A percentile compares a stretch with the other conserved stretches of the same genome.
These are phyloP conservation scores for Thalassiosira profunda DNA, from an alignment of 108 stramenopile genomes.

Conservation along the genomic window DNA sequence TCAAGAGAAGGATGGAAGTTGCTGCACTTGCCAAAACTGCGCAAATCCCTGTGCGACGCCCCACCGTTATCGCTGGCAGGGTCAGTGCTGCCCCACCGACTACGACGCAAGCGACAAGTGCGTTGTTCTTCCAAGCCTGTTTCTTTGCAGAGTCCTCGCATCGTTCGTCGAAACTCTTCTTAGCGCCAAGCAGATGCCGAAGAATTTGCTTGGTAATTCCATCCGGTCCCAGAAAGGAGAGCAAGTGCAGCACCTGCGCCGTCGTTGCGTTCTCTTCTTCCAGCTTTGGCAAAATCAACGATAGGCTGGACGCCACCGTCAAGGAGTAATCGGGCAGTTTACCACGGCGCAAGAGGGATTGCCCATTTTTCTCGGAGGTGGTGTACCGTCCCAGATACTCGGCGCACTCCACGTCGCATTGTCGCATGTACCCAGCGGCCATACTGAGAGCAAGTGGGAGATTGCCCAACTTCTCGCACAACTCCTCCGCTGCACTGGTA, in stretches of 20 bases:
- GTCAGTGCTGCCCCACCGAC: slow-evolving; percentile 13
- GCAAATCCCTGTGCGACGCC: not conserved
- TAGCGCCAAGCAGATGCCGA: slow-evolving; percentile 47
- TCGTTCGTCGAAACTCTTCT: slow-evolving; percentile 35
- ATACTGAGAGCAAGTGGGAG: slow-evolving; percentile 68
- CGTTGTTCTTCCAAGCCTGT: not conserved
- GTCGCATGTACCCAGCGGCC: slow-evolving; percentile 74
- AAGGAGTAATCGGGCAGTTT: slow-evolving; percentile 50
- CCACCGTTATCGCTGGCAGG: not conserved
- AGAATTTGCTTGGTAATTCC: slow-evolving; percentile 61
- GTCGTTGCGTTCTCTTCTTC: slow-evolving; percentile 50
- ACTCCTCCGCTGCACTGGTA: slow-evolving; percentile 14
- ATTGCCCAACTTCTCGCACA: slow-evolving; percentile 52
- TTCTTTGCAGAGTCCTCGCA: not conserved
- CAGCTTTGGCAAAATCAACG: slow-evolving; percentile 59
- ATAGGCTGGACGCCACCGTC: slow-evolving; percentile 59
- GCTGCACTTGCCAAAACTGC: not conserved
- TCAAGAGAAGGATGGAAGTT: slow-evolving; percentile 7
- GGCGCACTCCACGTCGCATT: slow-evolving; percentile 62
- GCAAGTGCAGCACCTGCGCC: slow-evolving; percentile 44
- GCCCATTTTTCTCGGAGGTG: slow-evolving; percentile 46
- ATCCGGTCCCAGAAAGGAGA: slow-evolving; percentile 67
- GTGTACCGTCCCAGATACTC: slow-evolving; percentile 70
- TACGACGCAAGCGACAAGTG: not conserved
- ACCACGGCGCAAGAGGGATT: slow-evolving; percentile 42